A percentile compares a stretch with the other conserved stretches of the same genome.
Conservation (phyloP, 257 asterid species). For the Solanum etuberosum region DNA sequence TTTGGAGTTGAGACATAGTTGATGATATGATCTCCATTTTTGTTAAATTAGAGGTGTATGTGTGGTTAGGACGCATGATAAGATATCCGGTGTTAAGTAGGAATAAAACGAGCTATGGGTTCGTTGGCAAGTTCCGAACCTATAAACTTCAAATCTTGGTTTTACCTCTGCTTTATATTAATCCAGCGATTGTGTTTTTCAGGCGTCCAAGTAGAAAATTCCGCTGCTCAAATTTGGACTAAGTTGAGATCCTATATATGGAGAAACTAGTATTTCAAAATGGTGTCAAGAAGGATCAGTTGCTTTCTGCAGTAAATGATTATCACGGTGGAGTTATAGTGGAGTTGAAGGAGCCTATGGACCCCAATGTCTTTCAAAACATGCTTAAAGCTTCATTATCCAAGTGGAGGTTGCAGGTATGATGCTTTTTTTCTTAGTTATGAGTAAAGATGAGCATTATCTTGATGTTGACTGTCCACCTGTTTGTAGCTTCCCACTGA, state of each 20-base stretch:
- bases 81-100: neutral
- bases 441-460: neutral
- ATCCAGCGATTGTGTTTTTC: neutral
- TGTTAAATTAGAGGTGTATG: neutral
- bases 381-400: slow-evolving; percentile 42
- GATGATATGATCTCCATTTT: neutral
- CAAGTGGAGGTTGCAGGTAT: slow-evolving; percentile 63
- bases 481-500: neutral
- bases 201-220: neutral
- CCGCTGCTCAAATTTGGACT: neutral
- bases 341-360: slow-evolving; percentile 52
- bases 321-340: slow-evolving; percentile 58
- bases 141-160: neutral
- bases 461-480: neutral
- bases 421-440: neutral
- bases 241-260: slow-evolving; percentile 14
- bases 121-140: neutral
- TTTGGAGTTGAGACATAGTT: neutral
- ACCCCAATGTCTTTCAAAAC: slow-evolving; percentile 27
- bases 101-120: neutral
- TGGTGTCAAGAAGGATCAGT: slow-evolving; percentile 9
- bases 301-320: slow-evolving; percentile 49
- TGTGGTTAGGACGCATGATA: neutral
- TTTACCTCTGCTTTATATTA: neutral
- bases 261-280: slow-evolving; percentile 22